Evolutionary conservation across 345 rosid genomes (phyloP).

Genomic region (Trapa incisa): DNA sequence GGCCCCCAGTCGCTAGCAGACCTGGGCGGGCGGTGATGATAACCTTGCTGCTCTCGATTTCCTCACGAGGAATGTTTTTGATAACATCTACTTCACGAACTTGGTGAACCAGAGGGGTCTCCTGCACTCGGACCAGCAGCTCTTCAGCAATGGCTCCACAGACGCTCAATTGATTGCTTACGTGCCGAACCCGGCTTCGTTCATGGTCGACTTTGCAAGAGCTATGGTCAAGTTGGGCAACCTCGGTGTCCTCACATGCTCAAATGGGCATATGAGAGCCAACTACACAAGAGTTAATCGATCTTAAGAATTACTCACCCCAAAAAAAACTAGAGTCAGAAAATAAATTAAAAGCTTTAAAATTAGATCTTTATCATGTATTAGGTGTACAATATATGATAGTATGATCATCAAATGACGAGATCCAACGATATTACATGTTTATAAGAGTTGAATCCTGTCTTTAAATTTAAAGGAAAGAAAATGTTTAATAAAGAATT

Average conservation of each 20-base stretch:
- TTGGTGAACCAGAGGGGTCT: slow-evolving; percentile 26
- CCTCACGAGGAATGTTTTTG: slow-evolving; percentile 13
- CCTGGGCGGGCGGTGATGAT: slow-evolving; percentile 16
- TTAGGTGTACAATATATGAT: too few relatives aligned
- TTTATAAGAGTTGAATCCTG: too few relatives aligned
- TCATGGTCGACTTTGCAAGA: slow-evolving; percentile 20
- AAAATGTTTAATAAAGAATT: too few relatives aligned
- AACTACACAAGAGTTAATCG: slow-evolving; percentile 23
- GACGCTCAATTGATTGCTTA: slow-evolving; percentile 15
- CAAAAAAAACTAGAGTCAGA: too few relatives aligned
- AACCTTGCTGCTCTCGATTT: slow-evolving; percentile 15
- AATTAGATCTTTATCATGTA: too few relatives aligned
- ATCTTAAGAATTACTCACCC: neutral
- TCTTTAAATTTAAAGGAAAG: too few relatives aligned
- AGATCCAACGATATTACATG: too few relatives aligned
- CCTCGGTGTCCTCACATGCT: slow-evolving; percentile 24
- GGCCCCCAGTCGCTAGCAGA: slow-evolving; percentile 5
- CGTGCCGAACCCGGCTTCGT: slow-evolving; percentile 8
- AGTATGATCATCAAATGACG: too few relatives aligned
- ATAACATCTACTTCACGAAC: slow-evolving; percentile 21
- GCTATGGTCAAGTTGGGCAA: slow-evolving; percentile 35
- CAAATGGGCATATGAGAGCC: slow-evolving; percentile 23
- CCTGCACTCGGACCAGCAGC: slow-evolving; percentile 27
- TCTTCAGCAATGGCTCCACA: slow-evolving; percentile 20
- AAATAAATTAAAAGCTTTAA: too few relatives aligned